Evolutionary conservation across 345 rosid genomes (phyloP), one percentile per base, ranked within the genome.

Genomic region (Salix dunnii): DNA sequence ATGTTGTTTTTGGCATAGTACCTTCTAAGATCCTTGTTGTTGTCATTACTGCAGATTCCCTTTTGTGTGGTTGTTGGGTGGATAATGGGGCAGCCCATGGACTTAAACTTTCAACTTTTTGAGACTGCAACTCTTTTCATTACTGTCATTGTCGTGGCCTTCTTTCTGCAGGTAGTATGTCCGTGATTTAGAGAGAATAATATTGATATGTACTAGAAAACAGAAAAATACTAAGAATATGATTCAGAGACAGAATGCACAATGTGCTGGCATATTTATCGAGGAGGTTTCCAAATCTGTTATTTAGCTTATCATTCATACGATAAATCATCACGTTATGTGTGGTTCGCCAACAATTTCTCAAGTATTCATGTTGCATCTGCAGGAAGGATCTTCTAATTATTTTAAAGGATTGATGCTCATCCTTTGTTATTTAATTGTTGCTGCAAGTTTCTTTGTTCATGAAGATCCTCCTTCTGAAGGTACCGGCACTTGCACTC

Each of bases 341-440:
- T 60, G 63, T 76, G 79, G 5, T 28, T 36, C 21, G 30, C 7
- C 0, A 21, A 33, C 33, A 14, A 21, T 12, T 30, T 14, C 25
- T 33, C 18, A 76, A 25, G n/a, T 42, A 3, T 28, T 63, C 49
- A 23, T 70, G 71, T 72, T 64, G 42, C 46, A 42, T 1, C 27
- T 82, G 82, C 86, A 91, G 97, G 97, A 92, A 79, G 97, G 94
- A 70, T 88, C 97, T 67, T 89, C 94, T 9, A 90, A 90, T 85
- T 92, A 92, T 81, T 92, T 92, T 25, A 92, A 91, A 82, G 94
- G 97, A 78, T 81, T 91, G 25, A 91, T 91, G 92, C 94, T 92
- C 58, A 87, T 92, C 74, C 94, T 92, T 73, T 91, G 94, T 51
- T 90, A 91, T 80, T 69, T 91, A 70, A 90, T 91, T 33, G 92